phyloP scores from a whole-genome alignment of 2,329 filamentous ascomycete genomes.

The Phoma sp. region DNA sequence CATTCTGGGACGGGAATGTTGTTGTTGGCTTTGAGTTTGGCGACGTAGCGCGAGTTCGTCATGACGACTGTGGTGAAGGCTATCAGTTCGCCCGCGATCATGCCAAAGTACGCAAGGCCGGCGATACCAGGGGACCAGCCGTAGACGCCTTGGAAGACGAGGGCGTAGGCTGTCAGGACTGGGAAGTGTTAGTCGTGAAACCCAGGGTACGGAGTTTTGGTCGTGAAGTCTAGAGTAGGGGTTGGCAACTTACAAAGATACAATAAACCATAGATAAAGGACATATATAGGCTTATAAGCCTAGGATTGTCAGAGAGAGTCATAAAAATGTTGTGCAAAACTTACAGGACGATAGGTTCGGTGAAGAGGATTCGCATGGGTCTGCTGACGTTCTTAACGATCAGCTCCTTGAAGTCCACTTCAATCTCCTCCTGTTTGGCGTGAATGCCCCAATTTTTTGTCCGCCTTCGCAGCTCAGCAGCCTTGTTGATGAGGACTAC shows the following conservation, averaged over 20 bases:
- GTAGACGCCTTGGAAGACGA: slow-evolving; percentile 77
- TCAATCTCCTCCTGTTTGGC: slow-evolving; percentile 63
- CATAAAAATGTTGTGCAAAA: too few species aligned
- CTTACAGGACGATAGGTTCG: slow-evolving; percentile 59
- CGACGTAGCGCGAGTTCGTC: slow-evolving; percentile 69
- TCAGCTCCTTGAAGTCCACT: slow-evolving; percentile 56
- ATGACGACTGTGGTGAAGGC: slow-evolving; percentile 69
- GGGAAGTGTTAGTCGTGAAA: neutral
- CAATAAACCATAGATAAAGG: slow-evolving; percentile 43
- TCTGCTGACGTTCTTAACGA: slow-evolving; percentile 60
- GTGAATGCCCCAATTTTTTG: slow-evolving; percentile 67
- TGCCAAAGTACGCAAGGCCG: slow-evolving; percentile 84
- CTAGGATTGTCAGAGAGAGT: too few species aligned
- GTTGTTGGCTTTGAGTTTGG: slow-evolving; percentile 51
- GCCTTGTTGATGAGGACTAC: slow-evolving; percentile 64
- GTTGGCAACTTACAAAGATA: neutral
- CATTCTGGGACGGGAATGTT: slow-evolving; percentile 63
- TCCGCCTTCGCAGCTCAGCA: slow-evolving; percentile 59
- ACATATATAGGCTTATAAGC: too few species aligned
- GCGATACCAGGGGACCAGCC: slow-evolving; percentile 71
- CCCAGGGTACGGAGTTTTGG: neutral
- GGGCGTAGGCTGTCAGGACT: slow-evolving; percentile 82
- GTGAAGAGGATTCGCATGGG: slow-evolving; percentile 57
- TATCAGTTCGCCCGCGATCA: slow-evolving; percentile 75
- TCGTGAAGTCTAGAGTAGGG: neutral